phyloP scores from a whole-genome alignment of 2,329 filamentous ascomycete species.

The Epichloe sp. region DNA sequence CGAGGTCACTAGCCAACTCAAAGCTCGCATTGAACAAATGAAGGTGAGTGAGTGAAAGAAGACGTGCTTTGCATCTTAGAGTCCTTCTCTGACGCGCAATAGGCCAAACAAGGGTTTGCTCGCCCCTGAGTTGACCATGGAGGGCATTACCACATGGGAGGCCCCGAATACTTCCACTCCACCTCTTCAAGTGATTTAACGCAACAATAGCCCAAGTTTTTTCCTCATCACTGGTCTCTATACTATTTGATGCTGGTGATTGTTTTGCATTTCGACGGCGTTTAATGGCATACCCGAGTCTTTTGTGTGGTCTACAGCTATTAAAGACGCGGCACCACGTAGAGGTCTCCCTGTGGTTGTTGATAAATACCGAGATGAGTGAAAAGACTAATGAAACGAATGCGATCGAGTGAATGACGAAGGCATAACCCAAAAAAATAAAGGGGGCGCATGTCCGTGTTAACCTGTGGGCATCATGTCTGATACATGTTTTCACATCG shows the following conservation, averaged over 20 bases:
- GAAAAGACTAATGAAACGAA: slow-evolving; percentile 1
- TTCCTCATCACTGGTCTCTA: background rate
- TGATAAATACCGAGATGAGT: background rate
- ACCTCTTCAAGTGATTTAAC: background rate
- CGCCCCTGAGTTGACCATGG: slow-evolving; percentile 12
- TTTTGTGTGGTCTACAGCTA: slow-evolving; percentile 9
- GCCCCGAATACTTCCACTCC: slow-evolving; percentile 1
- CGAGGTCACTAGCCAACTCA: slow-evolving; percentile 93
- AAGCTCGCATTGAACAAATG: slow-evolving; percentile 97
- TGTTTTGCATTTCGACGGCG: slow-evolving; percentile 20
- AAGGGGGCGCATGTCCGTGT: too few species aligned
- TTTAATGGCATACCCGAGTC: slow-evolving; percentile 20
- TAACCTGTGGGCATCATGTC: too few species aligned
- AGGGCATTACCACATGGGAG: background rate
- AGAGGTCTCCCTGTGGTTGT: background rate
- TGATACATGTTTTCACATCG: too few species aligned
- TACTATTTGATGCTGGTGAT: slow-evolving; percentile 3
- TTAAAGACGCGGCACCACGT: background rate
- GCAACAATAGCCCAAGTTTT: background rate
- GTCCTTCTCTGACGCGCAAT: background rate
- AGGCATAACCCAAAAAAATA: background rate
- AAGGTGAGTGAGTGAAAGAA: slow-evolving; percentile 46
- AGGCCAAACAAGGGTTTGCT: slow-evolving; percentile 19
- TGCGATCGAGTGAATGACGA: background rate
- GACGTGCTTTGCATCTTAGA: background rate